Conservation (phyloP, 805 yeast species). For the Candida ponderosae region DNA sequence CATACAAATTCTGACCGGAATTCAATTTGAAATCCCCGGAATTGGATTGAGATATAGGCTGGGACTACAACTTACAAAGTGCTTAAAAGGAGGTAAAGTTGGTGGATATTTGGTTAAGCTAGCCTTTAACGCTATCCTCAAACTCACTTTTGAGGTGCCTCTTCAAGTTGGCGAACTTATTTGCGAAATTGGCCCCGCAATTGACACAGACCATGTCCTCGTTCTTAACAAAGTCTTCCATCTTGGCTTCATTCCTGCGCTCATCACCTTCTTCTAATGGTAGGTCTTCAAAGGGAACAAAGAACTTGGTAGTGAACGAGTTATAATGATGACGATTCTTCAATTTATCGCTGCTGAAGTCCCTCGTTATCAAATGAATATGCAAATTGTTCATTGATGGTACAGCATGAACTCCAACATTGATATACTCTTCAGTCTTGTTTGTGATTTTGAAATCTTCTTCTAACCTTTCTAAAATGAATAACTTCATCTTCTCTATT, state of each 20-base stretch:
- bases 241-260: constrained; percentile 31
- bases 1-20: too few species aligned
- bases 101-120: too few species aligned
- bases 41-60: too few species aligned
- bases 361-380: constrained; percentile 64
- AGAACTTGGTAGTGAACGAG: constrained; percentile 61
- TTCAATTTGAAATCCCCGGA: too few species aligned
- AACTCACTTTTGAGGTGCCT: constrained; percentile 25
- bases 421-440: constrained; percentile 24
- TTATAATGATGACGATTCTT: constrained; percentile 63
- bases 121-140: too few species aligned
- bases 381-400: constrained; percentile 70
- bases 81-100: too few species aligned
- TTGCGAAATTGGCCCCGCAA: constrained; percentile 32
- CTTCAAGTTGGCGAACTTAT: constrained; percentile 35
- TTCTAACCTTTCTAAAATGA: constrained; percentile 12
- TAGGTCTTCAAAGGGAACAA: constrained; percentile 45
- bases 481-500: constrained; percentile 5
- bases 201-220: constrained; percentile 32
- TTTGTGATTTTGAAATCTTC: constrained; percentile 9
- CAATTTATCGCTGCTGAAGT: constrained; percentile 44
- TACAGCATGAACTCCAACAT: constrained; percentile 58
- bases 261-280: constrained; percentile 35
- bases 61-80: too few species aligned
- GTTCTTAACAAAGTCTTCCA: constrained; percentile 26